Evolutionary conservation across 108 stramenopile genomes (phyloP).

Genomic region (Stephanodiscus minutulus): DNA sequence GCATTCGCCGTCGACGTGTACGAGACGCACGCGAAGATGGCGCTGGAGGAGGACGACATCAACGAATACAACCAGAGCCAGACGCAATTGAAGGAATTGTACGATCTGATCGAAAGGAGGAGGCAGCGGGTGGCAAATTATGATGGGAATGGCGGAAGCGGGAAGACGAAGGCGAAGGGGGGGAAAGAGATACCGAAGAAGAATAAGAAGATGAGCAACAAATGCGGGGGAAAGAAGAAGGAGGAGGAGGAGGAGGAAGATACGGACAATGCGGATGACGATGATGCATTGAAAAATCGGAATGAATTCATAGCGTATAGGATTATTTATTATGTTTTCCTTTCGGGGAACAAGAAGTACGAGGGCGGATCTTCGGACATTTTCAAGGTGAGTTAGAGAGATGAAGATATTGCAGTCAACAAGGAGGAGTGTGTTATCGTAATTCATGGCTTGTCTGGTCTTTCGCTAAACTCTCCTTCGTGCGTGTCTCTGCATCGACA

Average conservation of each 20-base stretch:
- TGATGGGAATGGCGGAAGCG: neutral
- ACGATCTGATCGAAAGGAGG: constrained; percentile 31
- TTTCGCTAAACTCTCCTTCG: no score
- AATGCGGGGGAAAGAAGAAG: no score
- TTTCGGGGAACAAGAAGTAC: constrained; percentile 70
- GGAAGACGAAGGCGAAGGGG: neutral
- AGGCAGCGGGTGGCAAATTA: neutral
- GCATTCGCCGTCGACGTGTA: constrained; percentile 91
- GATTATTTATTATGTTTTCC: constrained; percentile 78
- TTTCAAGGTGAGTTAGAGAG: constrained; percentile 35
- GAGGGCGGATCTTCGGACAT: constrained; percentile 68
- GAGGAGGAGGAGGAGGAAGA: no score
- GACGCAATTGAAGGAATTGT: constrained; percentile 87
- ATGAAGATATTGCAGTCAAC: no score
- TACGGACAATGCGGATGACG: constrained; percentile 26
- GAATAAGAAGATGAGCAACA: constrained; percentile 2
- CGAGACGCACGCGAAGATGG: constrained; percentile 94
- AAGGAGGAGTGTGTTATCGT: no score
- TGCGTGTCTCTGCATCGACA: no score
- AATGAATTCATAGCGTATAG: constrained; percentile 84
- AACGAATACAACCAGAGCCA: constrained; percentile 96
- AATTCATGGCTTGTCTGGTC: no score
- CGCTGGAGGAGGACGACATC: constrained; percentile 86
- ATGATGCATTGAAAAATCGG: constrained; percentile 49
- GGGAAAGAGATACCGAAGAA: neutral